phyloP scores from a whole-genome alignment of 192 early-diverging fungal genomes.

The Mycoemilia scoparia region DNA sequence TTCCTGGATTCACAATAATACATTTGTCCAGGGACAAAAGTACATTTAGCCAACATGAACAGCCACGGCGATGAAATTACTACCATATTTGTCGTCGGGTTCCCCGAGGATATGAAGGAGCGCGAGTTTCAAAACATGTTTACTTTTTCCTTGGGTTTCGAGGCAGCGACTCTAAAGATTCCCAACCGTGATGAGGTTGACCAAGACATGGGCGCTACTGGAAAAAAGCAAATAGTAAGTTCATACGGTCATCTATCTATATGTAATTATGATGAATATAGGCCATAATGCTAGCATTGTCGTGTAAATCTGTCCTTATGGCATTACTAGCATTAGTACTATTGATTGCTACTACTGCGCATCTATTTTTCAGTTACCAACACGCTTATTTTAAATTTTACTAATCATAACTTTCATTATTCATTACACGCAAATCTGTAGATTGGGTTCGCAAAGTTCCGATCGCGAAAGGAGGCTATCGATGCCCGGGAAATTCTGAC shows the following conservation, averaged over 20 bases:
- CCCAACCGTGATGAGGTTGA: slow-evolving; percentile 41
- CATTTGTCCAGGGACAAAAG: too few relatives aligned
- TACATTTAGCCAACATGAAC: too few relatives aligned
- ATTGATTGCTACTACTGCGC: too few relatives aligned
- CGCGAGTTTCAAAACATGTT: slow-evolving; percentile 99
- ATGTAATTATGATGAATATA: too few relatives aligned
- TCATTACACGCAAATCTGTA: slow-evolving; percentile 4
- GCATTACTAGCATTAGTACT: too few relatives aligned
- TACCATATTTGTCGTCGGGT: slow-evolving; percentile 98
- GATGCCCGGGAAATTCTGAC: slow-evolving; percentile 80
- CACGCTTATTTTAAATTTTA: too few relatives aligned
- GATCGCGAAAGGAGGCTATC: slow-evolving; percentile 73
- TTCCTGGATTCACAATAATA: too few relatives aligned
- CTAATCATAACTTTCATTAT: too few relatives aligned
- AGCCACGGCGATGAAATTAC: slow-evolving; percentile 87
- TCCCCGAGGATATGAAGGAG: slow-evolving; percentile 97
- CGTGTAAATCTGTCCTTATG: background rate
- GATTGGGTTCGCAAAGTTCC: slow-evolving; percentile 98
- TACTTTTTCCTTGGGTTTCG: slow-evolving; percentile 91
- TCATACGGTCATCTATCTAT: too few relatives aligned
- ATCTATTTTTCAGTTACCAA: too few relatives aligned
- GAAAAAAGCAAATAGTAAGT: slow-evolving; percentile 82
- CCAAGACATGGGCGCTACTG: slow-evolving; percentile 30
- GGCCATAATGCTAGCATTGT: slow-evolving; percentile 1
- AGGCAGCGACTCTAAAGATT: slow-evolving; percentile 90